A percentile compares a stretch with the other conserved stretches of the same genome.
Evolutionary conservation across 2,329 filamentous ascomycete species (phyloP).

Genomic region (Trichoderma koningiopsis): DNA sequence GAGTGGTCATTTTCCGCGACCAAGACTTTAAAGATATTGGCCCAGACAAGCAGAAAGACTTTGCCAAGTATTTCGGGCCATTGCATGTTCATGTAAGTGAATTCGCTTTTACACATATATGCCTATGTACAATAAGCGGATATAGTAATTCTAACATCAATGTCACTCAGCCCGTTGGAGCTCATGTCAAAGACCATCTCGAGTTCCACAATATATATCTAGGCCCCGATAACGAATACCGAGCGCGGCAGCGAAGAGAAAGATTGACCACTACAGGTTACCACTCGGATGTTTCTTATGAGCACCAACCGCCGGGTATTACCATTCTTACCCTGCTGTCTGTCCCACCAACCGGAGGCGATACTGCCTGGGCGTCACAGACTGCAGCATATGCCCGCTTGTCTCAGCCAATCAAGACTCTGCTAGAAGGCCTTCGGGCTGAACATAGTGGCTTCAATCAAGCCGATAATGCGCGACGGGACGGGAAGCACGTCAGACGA

Average conservation of each 20-base stretch:
- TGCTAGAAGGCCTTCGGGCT: conserved; percentile 48
- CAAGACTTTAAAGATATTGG: conserved; percentile 44
- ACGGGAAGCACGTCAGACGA: conserved; percentile 10
- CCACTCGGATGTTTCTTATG: conserved; percentile 54
- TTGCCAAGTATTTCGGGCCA: conserved; percentile 18
- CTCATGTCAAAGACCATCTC: conserved; percentile 16
- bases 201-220: conserved; percentile 23
- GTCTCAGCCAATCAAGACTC: conserved; percentile 45
- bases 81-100: conserved; percentile 14
- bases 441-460: conserved; percentile 47
- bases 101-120: neutral
- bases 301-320: conserved; percentile 54
- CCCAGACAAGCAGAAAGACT: conserved; percentile 12
- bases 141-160: neutral
- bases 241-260: conserved; percentile 3
- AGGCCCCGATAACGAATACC: conserved; percentile 20
- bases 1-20: conserved; percentile 51
- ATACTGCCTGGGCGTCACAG: conserved; percentile 51
- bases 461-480: conserved; percentile 49
- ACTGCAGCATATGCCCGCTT: conserved; percentile 50
- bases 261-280: conserved; percentile 40
- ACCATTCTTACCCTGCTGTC: conserved; percentile 55
- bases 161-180: conserved; percentile 8
- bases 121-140: neutral
- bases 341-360: conserved; percentile 49